Evolutionary conservation across 768 basidiomycete genomes (phyloP).

Genomic region (Phylloporus arenicola): DNA sequence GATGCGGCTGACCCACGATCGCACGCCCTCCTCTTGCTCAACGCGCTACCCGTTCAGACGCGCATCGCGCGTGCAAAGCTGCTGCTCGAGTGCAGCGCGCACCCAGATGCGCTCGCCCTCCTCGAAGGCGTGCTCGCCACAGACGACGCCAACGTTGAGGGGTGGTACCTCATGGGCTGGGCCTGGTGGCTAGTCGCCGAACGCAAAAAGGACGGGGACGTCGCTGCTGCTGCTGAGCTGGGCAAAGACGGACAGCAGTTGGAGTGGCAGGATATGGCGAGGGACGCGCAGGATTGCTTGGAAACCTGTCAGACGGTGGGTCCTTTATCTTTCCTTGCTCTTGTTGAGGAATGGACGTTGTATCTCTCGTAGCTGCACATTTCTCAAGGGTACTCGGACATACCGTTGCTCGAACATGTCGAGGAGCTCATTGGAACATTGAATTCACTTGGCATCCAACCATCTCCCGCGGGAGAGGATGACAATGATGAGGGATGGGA

Average conservation of each 20-base stretch:
- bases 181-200: conserved; percentile 82
- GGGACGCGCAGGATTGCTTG: conserved; percentile 73
- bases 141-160: conserved; percentile 85
- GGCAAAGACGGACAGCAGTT: conserved; percentile 35
- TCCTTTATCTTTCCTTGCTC: conserved; percentile 5
- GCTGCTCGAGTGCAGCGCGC: conserved; percentile 71
- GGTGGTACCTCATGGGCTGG: conserved; percentile 95
- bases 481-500: conserved; percentile 51
- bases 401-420: conserved; percentile 69
- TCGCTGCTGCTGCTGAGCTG: conserved; percentile 35
- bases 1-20: conserved; percentile 17
- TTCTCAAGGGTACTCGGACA: conserved; percentile 69
- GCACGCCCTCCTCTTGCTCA: conserved; percentile 32
- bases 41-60: conserved; percentile 53
- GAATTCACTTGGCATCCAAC: conserved; percentile 58
- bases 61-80: conserved; percentile 74
- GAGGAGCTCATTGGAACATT: conserved; percentile 66
- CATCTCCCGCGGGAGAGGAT: conserved; percentile 49
- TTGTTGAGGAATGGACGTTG: neutral
- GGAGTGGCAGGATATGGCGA: conserved; percentile 73
- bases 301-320: conserved; percentile 77
- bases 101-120: conserved; percentile 66
- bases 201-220: conserved; percentile 53
- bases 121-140: conserved; percentile 73
- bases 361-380: conserved; percentile 50